Evolutionary conservation across 768 basidiomycete genomes (phyloP).

Genomic region (Calocybe indica): DNA sequence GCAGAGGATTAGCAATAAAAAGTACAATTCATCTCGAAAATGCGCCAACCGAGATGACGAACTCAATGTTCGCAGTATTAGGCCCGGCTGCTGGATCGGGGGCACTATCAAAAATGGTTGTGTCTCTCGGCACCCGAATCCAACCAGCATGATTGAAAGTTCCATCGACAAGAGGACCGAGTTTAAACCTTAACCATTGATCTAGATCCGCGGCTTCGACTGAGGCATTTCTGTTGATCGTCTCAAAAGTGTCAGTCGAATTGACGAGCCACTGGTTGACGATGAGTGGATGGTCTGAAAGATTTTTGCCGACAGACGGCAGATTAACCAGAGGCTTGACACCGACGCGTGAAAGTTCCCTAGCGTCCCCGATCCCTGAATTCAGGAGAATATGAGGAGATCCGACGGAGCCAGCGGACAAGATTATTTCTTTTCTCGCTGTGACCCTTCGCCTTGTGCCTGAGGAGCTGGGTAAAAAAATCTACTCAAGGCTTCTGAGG

Average conservation of each 20-base stretch:
- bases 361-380: conserved; percentile 2
- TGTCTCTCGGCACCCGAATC: conserved; percentile 15
- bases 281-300: neutral
- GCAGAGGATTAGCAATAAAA: neutral
- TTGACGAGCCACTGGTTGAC: neutral
- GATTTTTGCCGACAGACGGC: conserved; percentile 2
- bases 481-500: neutral
- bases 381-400: conserved; percentile 5
- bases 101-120: conserved; percentile 11
- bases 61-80: conserved; percentile 19
- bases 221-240: neutral
- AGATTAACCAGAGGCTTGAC: neutral
- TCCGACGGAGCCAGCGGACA: conserved; percentile 6
- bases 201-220: neutral
- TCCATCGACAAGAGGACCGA: conserved; percentile 15
- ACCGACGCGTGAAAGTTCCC: neutral
- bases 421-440: conserved; percentile 6
- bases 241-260: neutral
- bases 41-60: neutral
- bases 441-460: neutral
- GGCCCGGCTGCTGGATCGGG: conserved; percentile 18
- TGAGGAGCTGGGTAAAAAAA: neutral
- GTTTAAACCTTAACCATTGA: conserved; percentile 14
- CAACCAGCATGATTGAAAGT: conserved; percentile 18
- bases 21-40: neutral